Evolutionary conservation across 495 filamentous ascomycete species (phyloP).

Genomic region (Daldinia bambusicola): DNA sequence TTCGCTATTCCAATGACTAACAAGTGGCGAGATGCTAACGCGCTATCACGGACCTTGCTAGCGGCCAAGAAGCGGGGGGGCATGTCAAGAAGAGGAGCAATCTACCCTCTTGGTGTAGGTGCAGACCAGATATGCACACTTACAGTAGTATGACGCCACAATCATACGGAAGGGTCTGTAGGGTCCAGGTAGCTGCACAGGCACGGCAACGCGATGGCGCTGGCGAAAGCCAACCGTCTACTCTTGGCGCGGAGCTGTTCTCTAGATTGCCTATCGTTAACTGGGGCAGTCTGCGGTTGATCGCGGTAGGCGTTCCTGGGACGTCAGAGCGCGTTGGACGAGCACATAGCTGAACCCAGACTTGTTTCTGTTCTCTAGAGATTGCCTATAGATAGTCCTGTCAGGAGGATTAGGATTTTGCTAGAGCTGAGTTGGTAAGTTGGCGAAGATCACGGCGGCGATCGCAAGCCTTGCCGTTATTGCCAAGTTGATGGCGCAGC

Average conservation of each 20-base stretch:
- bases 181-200: neutral
- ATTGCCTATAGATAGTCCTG: neutral
- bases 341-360: neutral
- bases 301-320: neutral
- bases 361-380: neutral
- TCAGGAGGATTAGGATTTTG: neutral
- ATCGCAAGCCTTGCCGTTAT: neutral
- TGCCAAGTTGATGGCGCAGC: neutral
- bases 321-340: neutral
- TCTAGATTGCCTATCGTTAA: neutral
- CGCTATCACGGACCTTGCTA: neutral
- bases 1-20: neutral
- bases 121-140: constrained; percentile 2
- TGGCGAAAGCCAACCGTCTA: neutral
- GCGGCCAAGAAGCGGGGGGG: constrained; percentile 28
- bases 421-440: neutral
- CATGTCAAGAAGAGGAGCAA: neutral
- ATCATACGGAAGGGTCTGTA: constrained; percentile 16
- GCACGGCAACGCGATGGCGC: neutral
- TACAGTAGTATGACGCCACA: constrained; percentile 31
- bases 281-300: neutral
- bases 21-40: constrained; percentile 1
- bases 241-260: neutral
- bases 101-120: constrained; percentile 3
- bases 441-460: neutral